These are phyloP conservation scores for Copromyces sp. DNA, from an alignment of 495 filamentous ascomycete genomes.

Conservation along the genomic window DNA sequence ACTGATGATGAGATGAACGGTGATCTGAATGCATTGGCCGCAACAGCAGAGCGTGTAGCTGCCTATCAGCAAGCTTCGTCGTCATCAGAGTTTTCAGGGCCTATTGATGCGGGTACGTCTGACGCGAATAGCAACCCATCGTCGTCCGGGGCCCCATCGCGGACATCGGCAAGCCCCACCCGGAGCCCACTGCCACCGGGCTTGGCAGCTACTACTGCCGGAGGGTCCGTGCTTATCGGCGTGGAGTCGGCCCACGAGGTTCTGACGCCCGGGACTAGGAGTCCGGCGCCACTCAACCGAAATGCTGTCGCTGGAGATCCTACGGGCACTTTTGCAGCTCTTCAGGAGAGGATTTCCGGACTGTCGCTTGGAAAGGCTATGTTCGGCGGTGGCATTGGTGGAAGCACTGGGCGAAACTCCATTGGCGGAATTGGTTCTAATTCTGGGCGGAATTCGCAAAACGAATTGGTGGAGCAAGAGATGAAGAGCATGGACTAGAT, in stretches of 20 bases:
- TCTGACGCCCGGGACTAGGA: constrained; percentile 25
- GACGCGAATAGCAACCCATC: constrained; percentile 13
- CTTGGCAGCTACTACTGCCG: constrained; percentile 12
- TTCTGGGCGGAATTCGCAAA: constrained; percentile 1
- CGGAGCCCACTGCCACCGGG: constrained; percentile 27
- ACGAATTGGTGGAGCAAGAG: constrained; percentile 16
- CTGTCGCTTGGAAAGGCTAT: constrained; percentile 31
- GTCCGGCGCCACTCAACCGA: constrained; percentile 24
- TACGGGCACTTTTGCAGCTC: constrained; percentile 26
- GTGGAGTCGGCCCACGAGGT: constrained; percentile 32
- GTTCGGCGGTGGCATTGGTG: constrained; percentile 12
- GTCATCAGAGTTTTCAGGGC: constrained; percentile 13
- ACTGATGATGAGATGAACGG: constrained; percentile 91
- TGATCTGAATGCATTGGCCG: constrained; percentile 33
- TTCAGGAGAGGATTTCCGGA: constrained; percentile 39
- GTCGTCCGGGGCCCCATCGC: constrained; percentile 9
- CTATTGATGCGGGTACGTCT: neutral
- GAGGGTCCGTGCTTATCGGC: constrained; percentile 32
- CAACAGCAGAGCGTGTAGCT: constrained; percentile 22
- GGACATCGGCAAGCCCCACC: constrained; percentile 11
- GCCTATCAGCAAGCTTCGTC: constrained; percentile 11
- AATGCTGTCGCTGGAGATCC: constrained; percentile 33
- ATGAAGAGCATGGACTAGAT: constrained; percentile 24
- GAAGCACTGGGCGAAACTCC: constrained; percentile 5
- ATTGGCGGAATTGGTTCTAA: neutral